Conservation (phyloP, 176 grass and related monocot species). For the Themeda triandra region DNA sequence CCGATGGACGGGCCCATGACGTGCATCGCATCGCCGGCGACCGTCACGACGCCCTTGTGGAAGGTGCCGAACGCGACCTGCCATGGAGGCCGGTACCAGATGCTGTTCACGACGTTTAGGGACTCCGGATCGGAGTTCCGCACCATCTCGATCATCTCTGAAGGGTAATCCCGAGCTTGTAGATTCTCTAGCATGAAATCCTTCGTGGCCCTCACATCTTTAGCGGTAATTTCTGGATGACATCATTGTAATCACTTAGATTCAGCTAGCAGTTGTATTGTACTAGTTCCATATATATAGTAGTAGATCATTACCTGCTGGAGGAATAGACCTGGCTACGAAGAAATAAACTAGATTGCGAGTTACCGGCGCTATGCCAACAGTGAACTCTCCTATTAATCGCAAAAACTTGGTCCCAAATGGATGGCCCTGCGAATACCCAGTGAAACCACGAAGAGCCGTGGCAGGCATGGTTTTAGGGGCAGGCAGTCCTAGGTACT, state of each 20-base stretch:
- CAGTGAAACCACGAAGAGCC: too few relatives aligned
- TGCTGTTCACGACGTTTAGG: not conserved
- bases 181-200: slow-evolving; percentile 2
- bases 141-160: slow-evolving; percentile 26
- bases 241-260: too few relatives aligned
- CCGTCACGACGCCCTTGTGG: slow-evolving; percentile 32
- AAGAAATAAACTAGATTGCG: slow-evolving; percentile 30
- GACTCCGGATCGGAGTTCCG: slow-evolving; percentile 16
- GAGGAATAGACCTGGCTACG: not conserved
- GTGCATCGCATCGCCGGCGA: slow-evolving; percentile 65
- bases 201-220: too few relatives aligned
- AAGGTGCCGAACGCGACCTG: slow-evolving; percentile 16
- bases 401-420: slow-evolving; percentile 1
- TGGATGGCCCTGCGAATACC: not conserved
- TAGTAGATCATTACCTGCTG: too few relatives aligned
- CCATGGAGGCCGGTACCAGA: slow-evolving; percentile 40
- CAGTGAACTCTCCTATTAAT: not conserved
- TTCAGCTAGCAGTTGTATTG: too few relatives aligned
- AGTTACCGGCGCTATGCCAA: slow-evolving; percentile 15
- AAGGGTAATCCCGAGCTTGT: not conserved
- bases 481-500: not conserved
- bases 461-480: too few relatives aligned
- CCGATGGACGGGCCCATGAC: slow-evolving; percentile 48
- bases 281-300: too few relatives aligned
- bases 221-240: too few relatives aligned